A percentile compares a stretch with the other conserved stretches of the same genome.
phyloP scores from a whole-genome alignment of 495 filamentous ascomycete genomes.

The Trichoderma reesei region DNA sequence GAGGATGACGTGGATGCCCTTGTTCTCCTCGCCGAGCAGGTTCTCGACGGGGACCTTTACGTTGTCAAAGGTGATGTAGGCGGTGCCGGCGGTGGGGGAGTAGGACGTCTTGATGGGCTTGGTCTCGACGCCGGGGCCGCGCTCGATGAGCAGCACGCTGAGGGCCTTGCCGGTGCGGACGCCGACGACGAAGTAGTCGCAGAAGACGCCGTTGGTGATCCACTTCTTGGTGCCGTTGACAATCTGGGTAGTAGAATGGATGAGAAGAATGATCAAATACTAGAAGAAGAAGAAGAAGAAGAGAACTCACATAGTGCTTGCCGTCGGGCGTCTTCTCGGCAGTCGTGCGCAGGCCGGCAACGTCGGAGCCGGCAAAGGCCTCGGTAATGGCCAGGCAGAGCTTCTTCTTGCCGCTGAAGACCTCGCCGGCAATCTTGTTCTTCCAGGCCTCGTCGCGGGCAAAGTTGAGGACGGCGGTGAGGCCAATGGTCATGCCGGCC shows the following conservation, averaged over 20 bases:
- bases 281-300: background rate
- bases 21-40: conserved; percentile 74
- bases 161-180: conserved; percentile 78
- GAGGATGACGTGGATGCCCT: conserved; percentile 83
- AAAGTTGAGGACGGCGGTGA: conserved; percentile 77
- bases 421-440: conserved; percentile 57
- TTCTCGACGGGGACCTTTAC: conserved; percentile 76
- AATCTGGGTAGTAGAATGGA: conserved; percentile 26
- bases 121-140: conserved; percentile 61
- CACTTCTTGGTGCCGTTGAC: conserved; percentile 89
- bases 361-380: conserved; percentile 82
- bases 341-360: conserved; percentile 73
- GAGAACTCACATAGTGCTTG: conserved; percentile 48
- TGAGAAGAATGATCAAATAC: too few relatives aligned
- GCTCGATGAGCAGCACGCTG: conserved; percentile 64
- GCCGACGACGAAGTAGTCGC: conserved; percentile 75
- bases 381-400: conserved; percentile 84
- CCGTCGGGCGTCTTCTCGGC: conserved; percentile 74
- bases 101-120: conserved; percentile 81
- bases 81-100: conserved; percentile 67
- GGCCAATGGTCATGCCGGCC: conserved; percentile 75
- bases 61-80: conserved; percentile 77
- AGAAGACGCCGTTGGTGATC: conserved; percentile 84
- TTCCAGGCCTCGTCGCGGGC: conserved; percentile 56
- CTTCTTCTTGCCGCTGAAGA: conserved; percentile 74